phyloP scores from a whole-genome alignment of 768 basidiomycete species.

The Zangia roseola region DNA sequence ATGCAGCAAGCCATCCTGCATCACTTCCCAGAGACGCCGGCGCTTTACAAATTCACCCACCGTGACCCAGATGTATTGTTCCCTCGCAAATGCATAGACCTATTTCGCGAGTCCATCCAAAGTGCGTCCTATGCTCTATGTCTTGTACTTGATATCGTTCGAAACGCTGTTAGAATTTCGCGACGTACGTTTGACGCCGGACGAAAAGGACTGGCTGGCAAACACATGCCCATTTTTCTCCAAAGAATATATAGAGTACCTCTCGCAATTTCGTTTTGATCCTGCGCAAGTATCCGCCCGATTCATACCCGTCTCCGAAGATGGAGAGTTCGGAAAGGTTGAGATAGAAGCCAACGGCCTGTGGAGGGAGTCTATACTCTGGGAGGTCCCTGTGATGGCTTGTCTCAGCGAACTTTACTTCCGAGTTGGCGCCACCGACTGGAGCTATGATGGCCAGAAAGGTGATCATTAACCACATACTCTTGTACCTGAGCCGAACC shows the following conservation, averaged over 20 bases:
- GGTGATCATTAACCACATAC: constrained; percentile 41
- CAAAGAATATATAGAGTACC: constrained; percentile 71
- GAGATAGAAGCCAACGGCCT: constrained; percentile 72
- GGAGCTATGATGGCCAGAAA: constrained; percentile 81
- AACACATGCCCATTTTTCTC: constrained; percentile 73
- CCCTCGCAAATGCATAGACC: constrained; percentile 36
- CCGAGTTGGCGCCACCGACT: constrained; percentile 67
- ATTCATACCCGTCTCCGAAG: constrained; percentile 58
- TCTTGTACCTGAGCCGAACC: background rate
- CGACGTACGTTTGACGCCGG: constrained; percentile 52
- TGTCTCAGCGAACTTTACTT: constrained; percentile 91
- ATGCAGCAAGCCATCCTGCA: constrained; percentile 92
- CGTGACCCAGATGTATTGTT: constrained; percentile 66
- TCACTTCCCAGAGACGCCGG: constrained; percentile 70
- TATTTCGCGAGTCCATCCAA: constrained; percentile 54
- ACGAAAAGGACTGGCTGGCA: constrained; percentile 69
- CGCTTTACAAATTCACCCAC: constrained; percentile 80
- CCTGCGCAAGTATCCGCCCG: constrained; percentile 59
- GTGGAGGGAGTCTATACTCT: constrained; percentile 86
- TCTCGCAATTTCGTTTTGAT: constrained; percentile 66
- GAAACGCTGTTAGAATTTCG: constrained; percentile 56
- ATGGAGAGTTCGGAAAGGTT: constrained; percentile 54
- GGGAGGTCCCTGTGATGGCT: constrained; percentile 96
- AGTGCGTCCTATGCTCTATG: constrained; percentile 39
- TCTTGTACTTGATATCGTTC: constrained; percentile 24